A percentile compares a stretch with the other conserved stretches of the same genome.
Conservation (phyloP, 108 stramenopile species). For the Chaetoceros tenuissimus region DNA sequence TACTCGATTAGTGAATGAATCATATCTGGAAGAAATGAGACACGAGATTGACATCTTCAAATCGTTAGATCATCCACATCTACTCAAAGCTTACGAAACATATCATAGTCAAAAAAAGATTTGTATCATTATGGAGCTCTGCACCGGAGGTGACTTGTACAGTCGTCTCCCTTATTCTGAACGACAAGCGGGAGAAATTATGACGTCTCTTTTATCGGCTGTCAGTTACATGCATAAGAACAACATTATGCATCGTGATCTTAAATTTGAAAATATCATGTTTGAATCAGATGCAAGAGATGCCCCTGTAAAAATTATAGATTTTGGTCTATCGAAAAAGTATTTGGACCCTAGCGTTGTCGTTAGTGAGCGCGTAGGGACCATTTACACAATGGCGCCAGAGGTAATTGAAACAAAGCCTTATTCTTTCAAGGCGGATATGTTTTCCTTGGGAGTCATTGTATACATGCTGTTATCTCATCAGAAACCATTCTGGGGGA, state of each 20-base stretch:
- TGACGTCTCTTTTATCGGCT: constrained; percentile 55
- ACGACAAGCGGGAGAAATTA: constrained; percentile 38
- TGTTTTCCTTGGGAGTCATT: constrained; percentile 36
- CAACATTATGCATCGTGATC: constrained; percentile 83
- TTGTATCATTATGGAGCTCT: no score
- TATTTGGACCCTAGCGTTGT: no score
- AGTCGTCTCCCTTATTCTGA: constrained; percentile 79
- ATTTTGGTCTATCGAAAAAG: no score
- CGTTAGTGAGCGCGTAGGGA: constrained; percentile 10
- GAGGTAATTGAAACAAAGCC: constrained; percentile 23
- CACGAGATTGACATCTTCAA: no score
- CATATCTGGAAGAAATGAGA: constrained; percentile 52
- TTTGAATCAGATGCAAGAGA: constrained; percentile 36
- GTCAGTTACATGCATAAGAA: constrained; percentile 67
- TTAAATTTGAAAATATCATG: constrained; percentile 79
- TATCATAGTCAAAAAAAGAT: no score
- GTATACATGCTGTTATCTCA: constrained; percentile 31
- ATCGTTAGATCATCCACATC: no score
- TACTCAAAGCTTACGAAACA: no score
- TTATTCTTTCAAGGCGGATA: constrained; percentile 13
- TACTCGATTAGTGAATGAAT: no score
- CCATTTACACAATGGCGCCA: constrained; percentile 27
- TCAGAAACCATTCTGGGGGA: constrained; percentile 30
- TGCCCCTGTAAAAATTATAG: constrained; percentile 77
- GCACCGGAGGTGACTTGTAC: constrained; percentile 80